These are phyloP conservation scores for Akanthomyces lecanii DNA, from an alignment of 2,329 filamentous ascomycete species.

Conservation along the genomic window DNA sequence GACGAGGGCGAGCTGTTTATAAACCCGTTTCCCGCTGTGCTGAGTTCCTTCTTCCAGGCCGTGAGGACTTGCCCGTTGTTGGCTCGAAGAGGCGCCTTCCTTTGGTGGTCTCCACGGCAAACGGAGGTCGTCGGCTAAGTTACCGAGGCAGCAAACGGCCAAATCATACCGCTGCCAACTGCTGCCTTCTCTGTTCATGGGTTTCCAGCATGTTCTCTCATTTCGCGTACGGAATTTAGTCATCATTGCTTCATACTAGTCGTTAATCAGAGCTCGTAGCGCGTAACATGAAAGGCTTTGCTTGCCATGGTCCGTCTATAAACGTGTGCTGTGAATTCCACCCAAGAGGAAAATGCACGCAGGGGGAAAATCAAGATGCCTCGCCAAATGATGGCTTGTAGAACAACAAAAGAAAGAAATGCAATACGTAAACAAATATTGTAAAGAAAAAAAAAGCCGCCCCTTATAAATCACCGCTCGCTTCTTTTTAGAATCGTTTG, in stretches of 20 bases:
- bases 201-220: neutral
- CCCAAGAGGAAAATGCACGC: neutral
- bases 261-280: constrained; percentile 8
- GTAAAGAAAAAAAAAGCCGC: neutral
- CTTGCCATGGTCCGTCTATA: constrained; percentile 8
- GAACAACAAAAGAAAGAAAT: neutral
- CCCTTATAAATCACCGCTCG: neutral
- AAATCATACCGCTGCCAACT: neutral
- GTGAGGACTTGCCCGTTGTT: neutral
- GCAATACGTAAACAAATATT: neutral
- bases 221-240: neutral
- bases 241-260: constrained; percentile 13
- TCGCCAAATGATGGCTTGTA: neutral
- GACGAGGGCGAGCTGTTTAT: constrained; percentile 6
- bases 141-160: neutral
- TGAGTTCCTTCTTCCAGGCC: neutral
- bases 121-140: neutral
- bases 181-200: neutral
- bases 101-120: neutral
- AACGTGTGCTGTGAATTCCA: constrained; percentile 7
- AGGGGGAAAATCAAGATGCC: neutral
- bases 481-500: constrained; percentile 36
- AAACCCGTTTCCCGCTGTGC: neutral
- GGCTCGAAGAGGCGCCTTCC: neutral
- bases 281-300: neutral